A percentile compares a stretch with the other conserved stretches of the same genome.
Evolutionary conservation across 495 filamentous ascomycete genomes (phyloP).

Genomic region (Podospora australis): DNA sequence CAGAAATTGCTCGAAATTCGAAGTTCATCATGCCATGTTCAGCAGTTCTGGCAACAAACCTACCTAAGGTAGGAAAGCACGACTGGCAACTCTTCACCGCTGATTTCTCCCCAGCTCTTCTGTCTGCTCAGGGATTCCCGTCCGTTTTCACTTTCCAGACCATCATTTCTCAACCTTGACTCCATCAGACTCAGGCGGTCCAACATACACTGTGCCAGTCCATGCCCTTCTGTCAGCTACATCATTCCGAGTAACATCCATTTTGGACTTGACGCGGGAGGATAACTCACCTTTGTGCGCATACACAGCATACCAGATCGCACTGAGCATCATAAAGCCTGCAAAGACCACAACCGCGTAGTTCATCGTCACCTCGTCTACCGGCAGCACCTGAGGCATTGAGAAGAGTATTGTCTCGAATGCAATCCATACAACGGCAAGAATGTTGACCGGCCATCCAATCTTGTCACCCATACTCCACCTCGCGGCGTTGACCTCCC

Average conservation of each 20-base stretch:
- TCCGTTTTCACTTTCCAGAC: neutral
- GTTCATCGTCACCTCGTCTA: slow-evolving; percentile 50
- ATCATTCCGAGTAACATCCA: too few species aligned
- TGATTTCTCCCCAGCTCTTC: neutral
- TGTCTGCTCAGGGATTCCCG: neutral
- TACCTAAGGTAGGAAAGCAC: neutral
- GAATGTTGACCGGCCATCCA: slow-evolving; percentile 46
- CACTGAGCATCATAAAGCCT: slow-evolving; percentile 49
- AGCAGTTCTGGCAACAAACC: neutral
- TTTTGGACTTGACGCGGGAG: too few species aligned
- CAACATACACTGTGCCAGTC: slow-evolving; percentile 14
- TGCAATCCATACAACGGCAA: slow-evolving; percentile 46
- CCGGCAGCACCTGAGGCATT: slow-evolving; percentile 50
- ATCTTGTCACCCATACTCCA: slow-evolving; percentile 48
- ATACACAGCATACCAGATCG: slow-evolving; percentile 62
- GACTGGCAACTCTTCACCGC: neutral
- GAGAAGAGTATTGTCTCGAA: slow-evolving; percentile 59
- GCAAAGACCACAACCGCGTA: slow-evolving; percentile 55
- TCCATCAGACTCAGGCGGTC: slow-evolving; percentile 22
- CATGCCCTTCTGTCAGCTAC: neutral
- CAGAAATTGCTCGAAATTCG: too few species aligned
- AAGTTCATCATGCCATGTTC: too few species aligned
- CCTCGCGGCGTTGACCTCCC: slow-evolving; percentile 42
- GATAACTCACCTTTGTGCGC: slow-evolving; percentile 46
- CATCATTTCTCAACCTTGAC: slow-evolving; percentile 5